Evolutionary conservation across 305 asterid species (phyloP).

Genomic region (Rubia balearica): DNA sequence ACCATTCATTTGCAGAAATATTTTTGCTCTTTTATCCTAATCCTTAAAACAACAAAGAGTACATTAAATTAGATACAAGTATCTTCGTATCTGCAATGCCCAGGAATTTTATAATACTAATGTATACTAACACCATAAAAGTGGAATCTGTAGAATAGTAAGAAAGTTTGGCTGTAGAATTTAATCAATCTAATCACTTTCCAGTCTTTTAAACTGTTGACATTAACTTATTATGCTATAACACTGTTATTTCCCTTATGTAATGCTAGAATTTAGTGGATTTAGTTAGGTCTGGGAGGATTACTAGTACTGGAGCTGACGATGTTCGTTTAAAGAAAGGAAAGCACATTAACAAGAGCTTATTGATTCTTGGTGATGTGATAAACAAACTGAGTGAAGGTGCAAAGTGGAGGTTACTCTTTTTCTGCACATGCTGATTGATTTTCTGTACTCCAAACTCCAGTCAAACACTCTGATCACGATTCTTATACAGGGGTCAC

Average conservation of each 20-base stretch:
- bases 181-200: background rate
- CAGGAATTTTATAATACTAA: background rate
- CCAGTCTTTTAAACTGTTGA: background rate
- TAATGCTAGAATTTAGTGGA: constrained; percentile 75
- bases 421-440: constrained; percentile 9
- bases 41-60: constrained; percentile 28
- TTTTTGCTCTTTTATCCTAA: background rate
- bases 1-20: background rate
- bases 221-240: background rate
- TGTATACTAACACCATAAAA: background rate
- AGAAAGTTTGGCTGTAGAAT: background rate
- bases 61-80: background rate
- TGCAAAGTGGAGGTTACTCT: constrained; percentile 72
- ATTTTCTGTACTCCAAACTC: constrained; percentile 13
- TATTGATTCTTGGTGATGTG: constrained; percentile 95
- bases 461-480: constrained; percentile 6
- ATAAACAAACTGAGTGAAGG: constrained; percentile 95
- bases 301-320: constrained; percentile 93
- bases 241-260: constrained; percentile 18
- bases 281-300: constrained; percentile 92
- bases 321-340: constrained; percentile 98
- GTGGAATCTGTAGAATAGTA: background rate
- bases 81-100: background rate
- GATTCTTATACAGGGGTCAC: constrained; percentile 49
- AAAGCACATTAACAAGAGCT: constrained; percentile 93